phyloP scores from a whole-genome alignment of 78 protist genomes.

The Bigelowiella natans region DNA sequence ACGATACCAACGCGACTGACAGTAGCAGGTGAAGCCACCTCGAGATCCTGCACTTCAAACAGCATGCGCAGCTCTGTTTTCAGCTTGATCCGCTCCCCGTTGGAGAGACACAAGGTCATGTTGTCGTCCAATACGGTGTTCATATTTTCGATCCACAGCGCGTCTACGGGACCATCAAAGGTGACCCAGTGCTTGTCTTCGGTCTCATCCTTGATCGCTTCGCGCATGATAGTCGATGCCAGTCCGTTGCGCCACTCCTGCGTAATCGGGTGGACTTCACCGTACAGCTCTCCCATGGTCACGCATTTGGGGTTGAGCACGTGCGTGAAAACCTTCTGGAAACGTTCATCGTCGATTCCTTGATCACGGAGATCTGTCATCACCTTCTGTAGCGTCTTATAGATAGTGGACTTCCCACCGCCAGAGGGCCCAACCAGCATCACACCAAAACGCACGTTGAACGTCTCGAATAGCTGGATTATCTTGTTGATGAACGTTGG shows the following conservation, averaged over 20 bases:
- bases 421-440: constrained; percentile 73
- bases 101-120: constrained; percentile 65
- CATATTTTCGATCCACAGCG: constrained; percentile 70
- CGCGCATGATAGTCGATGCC: constrained; percentile 38
- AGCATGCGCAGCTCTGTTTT: constrained; percentile 42
- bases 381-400: constrained; percentile 21
- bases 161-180: constrained; percentile 83
- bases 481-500: constrained; percentile 5
- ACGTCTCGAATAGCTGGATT: constrained; percentile 59
- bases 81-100: constrained; percentile 74
- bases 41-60: constrained; percentile 62
- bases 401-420: constrained; percentile 55
- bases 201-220: constrained; percentile 20
- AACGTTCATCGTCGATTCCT: not conserved
- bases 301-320: constrained; percentile 66
- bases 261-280: constrained; percentile 50
- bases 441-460: constrained; percentile 61
- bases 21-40: constrained; percentile 85
- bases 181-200: constrained; percentile 53
- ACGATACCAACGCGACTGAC: constrained; percentile 82
- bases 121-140: constrained; percentile 79
- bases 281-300: constrained; percentile 69
- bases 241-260: constrained; percentile 73
- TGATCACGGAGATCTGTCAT: constrained; percentile 16
- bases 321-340: constrained; percentile 24